Percentiles rank a stretch among this genome's conserved stretches.
These are phyloP conservation scores for Emmonsia crescens DNA, from an alignment of 2,329 filamentous ascomycete genomes.

Conservation along the genomic window DNA sequence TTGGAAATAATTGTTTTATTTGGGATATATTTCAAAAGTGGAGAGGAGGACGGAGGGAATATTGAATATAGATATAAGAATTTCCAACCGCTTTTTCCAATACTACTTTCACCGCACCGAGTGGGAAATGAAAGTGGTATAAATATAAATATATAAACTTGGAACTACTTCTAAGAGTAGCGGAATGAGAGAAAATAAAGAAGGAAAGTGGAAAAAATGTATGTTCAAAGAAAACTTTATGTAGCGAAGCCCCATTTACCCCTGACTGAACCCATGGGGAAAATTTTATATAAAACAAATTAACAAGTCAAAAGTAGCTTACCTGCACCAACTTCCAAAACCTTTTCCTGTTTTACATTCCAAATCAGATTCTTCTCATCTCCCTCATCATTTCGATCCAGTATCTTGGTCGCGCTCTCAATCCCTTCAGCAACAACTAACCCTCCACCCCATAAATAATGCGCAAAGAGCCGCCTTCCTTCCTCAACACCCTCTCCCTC, in stretches of 20 bases:
- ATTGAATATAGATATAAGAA: neutral
- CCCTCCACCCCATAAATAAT: conserved; percentile 49
- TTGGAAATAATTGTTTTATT: neutral
- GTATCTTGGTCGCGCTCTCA: conserved; percentile 11
- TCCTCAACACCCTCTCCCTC: conserved; percentile 28
- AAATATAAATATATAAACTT: neutral
- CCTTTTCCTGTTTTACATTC: conserved; percentile 39
- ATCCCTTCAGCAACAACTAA: conserved; percentile 35
- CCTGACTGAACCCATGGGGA: neutral
- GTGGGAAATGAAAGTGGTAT: neutral
- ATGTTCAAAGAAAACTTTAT: neutral
- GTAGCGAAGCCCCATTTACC: neutral
- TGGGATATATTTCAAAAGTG: neutral
- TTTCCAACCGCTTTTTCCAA: neutral
- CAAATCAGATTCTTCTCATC: conserved; percentile 20
- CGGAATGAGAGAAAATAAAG: neutral
- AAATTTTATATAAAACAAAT: neutral
- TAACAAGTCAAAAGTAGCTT: conserved; percentile 22
- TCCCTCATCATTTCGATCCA: conserved; percentile 7
- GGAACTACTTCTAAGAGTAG: neutral
- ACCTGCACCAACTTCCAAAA: conserved; percentile 53
- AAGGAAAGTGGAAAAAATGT: neutral
- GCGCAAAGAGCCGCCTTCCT: conserved; percentile 44
- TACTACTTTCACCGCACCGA: neutral
- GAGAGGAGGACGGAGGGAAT: neutral